Conservation (phyloP, 768 basidiomycete species). For the Boletus subparvulus region DNA sequence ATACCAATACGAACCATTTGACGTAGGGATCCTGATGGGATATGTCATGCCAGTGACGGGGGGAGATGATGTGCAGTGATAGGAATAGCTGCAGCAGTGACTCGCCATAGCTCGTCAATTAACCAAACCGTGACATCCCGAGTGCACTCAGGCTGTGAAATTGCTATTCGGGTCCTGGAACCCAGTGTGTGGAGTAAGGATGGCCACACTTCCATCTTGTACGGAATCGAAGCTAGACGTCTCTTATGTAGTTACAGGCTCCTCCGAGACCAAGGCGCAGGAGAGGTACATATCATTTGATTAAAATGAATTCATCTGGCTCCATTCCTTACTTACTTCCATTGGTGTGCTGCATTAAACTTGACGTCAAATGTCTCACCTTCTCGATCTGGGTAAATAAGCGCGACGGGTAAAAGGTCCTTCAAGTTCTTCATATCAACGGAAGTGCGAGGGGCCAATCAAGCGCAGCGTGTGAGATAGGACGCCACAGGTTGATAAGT, state of each 20-base stretch:
- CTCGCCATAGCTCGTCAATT: too few species aligned
- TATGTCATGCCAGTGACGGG: too few species aligned
- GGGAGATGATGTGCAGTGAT: too few species aligned
- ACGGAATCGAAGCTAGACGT: conserved; percentile 33
- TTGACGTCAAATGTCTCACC: conserved; percentile 44
- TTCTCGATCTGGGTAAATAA: conserved; percentile 42
- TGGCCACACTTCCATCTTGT: conserved; percentile 35
- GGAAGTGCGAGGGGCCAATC: conserved; percentile 50
- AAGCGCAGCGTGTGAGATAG: conserved; percentile 43
- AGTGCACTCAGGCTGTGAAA: too few species aligned
- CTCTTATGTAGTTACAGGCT: not conserved
- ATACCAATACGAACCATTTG: too few species aligned
- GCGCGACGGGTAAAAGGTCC: conserved; percentile 39
- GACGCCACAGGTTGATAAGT: conserved; percentile 52
- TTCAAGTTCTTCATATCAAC: conserved; percentile 31
- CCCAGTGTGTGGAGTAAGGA: conserved; percentile 34
- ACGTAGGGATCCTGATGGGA: too few species aligned
- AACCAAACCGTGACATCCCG: too few species aligned
- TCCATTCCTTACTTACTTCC: conserved; percentile 47
- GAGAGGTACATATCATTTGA: conserved; percentile 42
- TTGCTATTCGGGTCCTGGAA: conserved; percentile 35
- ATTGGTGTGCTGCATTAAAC: conserved; percentile 40
- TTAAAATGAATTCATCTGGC: conserved; percentile 46
- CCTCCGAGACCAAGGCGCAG: not conserved
- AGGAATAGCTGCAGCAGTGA: too few species aligned